A percentile compares a stretch with the other conserved stretches of the same genome.
These are phyloP conservation scores for Rhododendron williamsianum DNA, from an alignment of 148 eudicot genomes.

Conservation along the genomic window DNA sequence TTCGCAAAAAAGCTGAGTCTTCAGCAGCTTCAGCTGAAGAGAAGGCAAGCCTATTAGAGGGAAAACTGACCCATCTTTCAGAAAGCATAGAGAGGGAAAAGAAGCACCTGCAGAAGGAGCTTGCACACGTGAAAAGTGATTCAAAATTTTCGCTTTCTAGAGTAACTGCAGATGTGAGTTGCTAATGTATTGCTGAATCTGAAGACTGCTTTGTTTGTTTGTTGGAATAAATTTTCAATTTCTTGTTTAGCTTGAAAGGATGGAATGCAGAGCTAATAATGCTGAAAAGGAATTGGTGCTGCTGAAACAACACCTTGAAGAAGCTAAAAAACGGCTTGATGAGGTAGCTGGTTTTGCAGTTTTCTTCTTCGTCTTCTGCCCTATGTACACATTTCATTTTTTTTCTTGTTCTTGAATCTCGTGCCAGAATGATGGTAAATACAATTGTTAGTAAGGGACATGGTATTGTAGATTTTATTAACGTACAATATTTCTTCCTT, in stretches of 20 bases:
- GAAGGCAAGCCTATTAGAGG: constrained; percentile 54
- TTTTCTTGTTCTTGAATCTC: not conserved
- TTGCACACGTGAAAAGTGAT: constrained; percentile 58
- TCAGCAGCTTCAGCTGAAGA: constrained; percentile 72
- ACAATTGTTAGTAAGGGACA: not conserved
- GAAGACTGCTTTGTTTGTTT: not conserved
- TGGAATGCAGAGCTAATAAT: constrained; percentile 65
- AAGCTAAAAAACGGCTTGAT: constrained; percentile 37
- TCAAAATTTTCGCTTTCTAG: constrained; percentile 68
- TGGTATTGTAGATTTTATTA: not conserved
- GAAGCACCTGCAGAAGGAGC: constrained; percentile 53
- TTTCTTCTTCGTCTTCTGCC: not conserved
- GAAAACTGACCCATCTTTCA: constrained; percentile 47
- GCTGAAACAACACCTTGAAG: constrained; percentile 62
- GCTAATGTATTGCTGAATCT: constrained; percentile 1
- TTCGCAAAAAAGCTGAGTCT: constrained; percentile 64
- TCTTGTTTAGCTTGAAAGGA: constrained; percentile 64
- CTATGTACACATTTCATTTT: not conserved
- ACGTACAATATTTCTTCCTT: not conserved
- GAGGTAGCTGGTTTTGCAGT: constrained; percentile 36
- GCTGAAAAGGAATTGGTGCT: constrained; percentile 67
- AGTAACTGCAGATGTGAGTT: constrained; percentile 71
- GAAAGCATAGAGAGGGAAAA: constrained; percentile 63
- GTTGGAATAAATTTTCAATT: constrained; percentile 3
- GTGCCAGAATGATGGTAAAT: not conserved